Conservation (phyloP, 805 yeast genomes). For the Kazachstania kunashirensis region DNA sequence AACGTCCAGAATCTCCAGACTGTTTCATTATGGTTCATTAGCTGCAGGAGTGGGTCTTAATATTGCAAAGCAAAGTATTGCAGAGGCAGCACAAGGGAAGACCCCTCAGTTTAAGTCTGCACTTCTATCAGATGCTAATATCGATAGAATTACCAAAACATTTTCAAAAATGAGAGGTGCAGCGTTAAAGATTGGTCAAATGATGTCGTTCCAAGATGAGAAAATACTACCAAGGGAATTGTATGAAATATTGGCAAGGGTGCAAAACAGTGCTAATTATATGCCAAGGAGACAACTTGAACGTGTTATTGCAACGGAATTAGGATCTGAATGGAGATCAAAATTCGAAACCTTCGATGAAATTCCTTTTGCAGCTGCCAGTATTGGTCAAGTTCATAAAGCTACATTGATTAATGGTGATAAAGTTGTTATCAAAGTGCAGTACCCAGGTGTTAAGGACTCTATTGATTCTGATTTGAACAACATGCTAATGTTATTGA, state of each 20-base stretch:
- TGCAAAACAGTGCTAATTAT: conserved; percentile 90
- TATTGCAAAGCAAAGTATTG: conserved; percentile 67
- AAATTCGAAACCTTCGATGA: conserved; percentile 71
- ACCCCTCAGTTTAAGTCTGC: conserved; percentile 44
- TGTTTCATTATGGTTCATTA: conserved; percentile 84
- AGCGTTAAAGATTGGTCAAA: conserved; percentile 93
- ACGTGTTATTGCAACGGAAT: conserved; percentile 56
- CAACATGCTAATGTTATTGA: conserved; percentile 66
- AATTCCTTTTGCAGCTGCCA: conserved; percentile 92
- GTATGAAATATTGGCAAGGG: conserved; percentile 68
- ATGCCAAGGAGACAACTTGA: conserved; percentile 92
- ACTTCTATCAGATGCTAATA: conserved; percentile 69
- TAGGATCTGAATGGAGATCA: conserved; percentile 70
- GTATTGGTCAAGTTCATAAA: conserved; percentile 91
- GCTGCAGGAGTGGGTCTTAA: conserved; percentile 89
- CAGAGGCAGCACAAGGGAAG: conserved; percentile 51
- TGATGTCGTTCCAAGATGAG: conserved; percentile 89
- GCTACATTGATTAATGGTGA: conserved; percentile 61
- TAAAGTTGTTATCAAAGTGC: conserved; percentile 87
- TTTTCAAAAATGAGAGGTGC: conserved; percentile 97
- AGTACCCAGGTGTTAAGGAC: conserved; percentile 92
- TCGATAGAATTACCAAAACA: conserved; percentile 80
- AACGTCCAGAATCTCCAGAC: conserved; percentile 71
- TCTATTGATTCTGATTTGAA: conserved; percentile 92
- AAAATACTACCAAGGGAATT: conserved; percentile 76